Evolutionary conservation across 768 basidiomycete genomes (phyloP).

Genomic region (Lactifluus echinatus): DNA sequence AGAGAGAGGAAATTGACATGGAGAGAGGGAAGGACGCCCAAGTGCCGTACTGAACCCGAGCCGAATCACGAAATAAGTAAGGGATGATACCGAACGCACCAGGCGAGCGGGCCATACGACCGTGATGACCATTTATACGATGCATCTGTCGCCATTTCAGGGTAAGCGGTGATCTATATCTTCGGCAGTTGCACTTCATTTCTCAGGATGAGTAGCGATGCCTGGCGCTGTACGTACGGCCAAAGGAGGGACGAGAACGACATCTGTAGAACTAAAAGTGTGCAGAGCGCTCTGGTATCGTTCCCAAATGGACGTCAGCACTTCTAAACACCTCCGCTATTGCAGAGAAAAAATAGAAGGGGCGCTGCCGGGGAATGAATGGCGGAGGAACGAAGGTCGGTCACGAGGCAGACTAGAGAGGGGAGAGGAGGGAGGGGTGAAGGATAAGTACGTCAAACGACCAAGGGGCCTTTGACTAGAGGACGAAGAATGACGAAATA

Average conservation of each 20-base stretch:
- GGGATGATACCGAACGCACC: constrained; percentile 5
- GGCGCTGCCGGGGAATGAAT: constrained; percentile 1
- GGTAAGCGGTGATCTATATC: constrained; percentile 18
- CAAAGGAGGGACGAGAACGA: constrained; percentile 6
- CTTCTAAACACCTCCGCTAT: not conserved
- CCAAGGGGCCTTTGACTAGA: not conserved
- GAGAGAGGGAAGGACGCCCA: constrained; percentile 4
- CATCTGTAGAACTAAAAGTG: not conserved
- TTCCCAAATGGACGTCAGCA: not conserved
- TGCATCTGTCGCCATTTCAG: not conserved
- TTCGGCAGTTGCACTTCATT: constrained; percentile 5
- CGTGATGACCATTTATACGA: constrained; percentile 15
- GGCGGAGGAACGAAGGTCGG: not conserved
- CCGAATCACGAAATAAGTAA: constrained; percentile 14
- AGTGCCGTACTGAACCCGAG: constrained; percentile 14
- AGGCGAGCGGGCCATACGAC: constrained; percentile 8
- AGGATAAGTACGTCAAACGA: constrained; percentile 13
- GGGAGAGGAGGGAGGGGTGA: not conserved
- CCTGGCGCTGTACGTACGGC: constrained; percentile 11
- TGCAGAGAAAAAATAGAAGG: not conserved
- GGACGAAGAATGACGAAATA: constrained; percentile 12
- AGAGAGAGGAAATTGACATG: constrained; percentile 11
- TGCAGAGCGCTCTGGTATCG: not conserved
- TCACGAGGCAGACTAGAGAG: constrained; percentile 10
- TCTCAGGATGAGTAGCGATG: constrained; percentile 12